Conservation (phyloP, 805 yeast species). For the Sugiyamaella mastotermitis region DNA sequence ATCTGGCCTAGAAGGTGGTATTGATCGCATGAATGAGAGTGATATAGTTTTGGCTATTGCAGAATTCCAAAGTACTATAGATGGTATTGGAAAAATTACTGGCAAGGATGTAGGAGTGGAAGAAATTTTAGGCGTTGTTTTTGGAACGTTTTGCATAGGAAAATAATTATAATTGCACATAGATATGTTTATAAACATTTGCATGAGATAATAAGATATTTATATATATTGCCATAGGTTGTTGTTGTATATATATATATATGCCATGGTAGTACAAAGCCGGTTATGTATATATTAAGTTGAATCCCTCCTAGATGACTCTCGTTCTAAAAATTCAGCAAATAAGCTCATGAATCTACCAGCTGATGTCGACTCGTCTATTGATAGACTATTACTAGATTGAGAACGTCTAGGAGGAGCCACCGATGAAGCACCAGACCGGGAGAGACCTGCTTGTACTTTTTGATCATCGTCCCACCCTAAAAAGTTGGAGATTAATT, state of each 20-base stretch:
- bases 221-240: background rate
- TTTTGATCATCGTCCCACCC: conserved; percentile 72
- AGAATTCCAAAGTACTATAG: conserved; percentile 63
- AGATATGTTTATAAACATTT: background rate
- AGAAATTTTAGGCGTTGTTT: conserved; percentile 85
- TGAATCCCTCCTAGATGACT: conserved; percentile 9
- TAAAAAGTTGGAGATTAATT: conserved; percentile 71
- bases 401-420: conserved; percentile 14
- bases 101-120: conserved; percentile 87
- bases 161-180: conserved; percentile 39
- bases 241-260: no score
- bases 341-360: conserved; percentile 33
- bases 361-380: conserved; percentile 11
- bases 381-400: conserved; percentile 12
- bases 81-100: conserved; percentile 87
- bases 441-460: conserved; percentile 28
- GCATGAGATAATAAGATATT: background rate
- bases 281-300: no score
- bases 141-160: conserved; percentile 90
- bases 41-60: conserved; percentile 82
- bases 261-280: no score
- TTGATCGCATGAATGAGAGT: conserved; percentile 26
- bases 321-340: conserved; percentile 33
- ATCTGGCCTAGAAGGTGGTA: conserved; percentile 64
- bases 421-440: conserved; percentile 13